Evolutionary conservation across 116 monocot genomes (phyloP).

Genomic region (Phalaenopsis hybrid): DNA sequence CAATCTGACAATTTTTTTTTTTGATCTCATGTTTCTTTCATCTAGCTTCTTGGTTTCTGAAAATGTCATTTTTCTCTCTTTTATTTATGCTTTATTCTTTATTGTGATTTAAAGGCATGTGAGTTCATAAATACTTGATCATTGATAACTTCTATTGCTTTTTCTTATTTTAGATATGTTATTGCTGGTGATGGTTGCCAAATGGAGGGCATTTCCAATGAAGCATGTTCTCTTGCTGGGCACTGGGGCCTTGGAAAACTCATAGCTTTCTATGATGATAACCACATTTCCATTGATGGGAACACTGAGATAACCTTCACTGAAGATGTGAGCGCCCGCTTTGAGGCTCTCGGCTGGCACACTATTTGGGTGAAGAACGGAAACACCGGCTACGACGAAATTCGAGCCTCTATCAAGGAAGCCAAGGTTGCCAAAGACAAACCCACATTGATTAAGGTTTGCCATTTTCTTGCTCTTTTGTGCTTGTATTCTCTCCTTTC

Average conservation of each 20-base stretch:
- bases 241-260: slow-evolving; percentile 59
- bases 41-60: too few relatives aligned
- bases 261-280: slow-evolving; percentile 64
- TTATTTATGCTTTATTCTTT: too few relatives aligned
- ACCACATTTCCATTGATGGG: slow-evolving; percentile 64
- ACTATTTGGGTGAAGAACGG: slow-evolving; percentile 68
- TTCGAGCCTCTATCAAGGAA: slow-evolving; percentile 52
- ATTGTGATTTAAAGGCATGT: too few relatives aligned
- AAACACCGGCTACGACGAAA: slow-evolving; percentile 54
- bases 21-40: too few relatives aligned
- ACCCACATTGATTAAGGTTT: slow-evolving; percentile 56
- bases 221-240: slow-evolving; percentile 50
- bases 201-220: slow-evolving; percentile 55
- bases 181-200: slow-evolving; percentile 51
- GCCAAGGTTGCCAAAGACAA: slow-evolving; percentile 50
- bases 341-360: slow-evolving; percentile 60
- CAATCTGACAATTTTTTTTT: too few relatives aligned
- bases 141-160: neutral
- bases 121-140: neutral
- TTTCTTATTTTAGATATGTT: slow-evolving; percentile 26
- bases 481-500: too few relatives aligned
- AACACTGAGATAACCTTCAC: slow-evolving; percentile 64
- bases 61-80: too few relatives aligned
- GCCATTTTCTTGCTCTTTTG: neutral
- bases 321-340: slow-evolving; percentile 56